Conservation (phyloP, 2,329 filamentous ascomycete genomes). For the Fulvia fulva region DNA sequence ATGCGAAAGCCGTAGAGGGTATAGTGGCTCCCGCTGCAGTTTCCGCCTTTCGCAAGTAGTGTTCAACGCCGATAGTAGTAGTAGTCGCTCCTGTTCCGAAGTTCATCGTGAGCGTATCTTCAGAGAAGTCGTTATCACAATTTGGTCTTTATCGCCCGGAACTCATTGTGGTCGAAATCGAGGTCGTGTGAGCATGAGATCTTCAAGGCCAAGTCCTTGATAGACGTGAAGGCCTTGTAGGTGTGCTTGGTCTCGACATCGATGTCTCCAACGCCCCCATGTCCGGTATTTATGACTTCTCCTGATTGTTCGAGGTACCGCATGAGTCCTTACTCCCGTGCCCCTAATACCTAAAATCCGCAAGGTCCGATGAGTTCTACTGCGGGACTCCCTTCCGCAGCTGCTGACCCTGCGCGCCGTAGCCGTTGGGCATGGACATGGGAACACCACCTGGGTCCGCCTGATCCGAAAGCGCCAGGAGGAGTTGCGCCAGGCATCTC, state of each 20-base stretch:
- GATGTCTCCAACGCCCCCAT: too few species aligned
- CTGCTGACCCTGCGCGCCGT: slow-evolving; percentile 13
- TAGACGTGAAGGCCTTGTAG: too few species aligned
- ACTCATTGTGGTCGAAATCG: too few species aligned
- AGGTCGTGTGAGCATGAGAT: too few species aligned
- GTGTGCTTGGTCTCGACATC: too few species aligned
- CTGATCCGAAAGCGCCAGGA: slow-evolving; percentile 87
- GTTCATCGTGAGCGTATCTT: not conserved
- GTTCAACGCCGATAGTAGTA: not conserved
- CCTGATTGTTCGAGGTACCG: too few species aligned
- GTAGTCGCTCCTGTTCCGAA: not conserved
- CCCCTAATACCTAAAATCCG: not conserved
- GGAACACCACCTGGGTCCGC: slow-evolving; percentile 27
- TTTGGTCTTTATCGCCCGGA: too few species aligned
- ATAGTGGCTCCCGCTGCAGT: not conserved
- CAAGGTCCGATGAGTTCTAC: not conserved
- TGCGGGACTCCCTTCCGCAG: not conserved
- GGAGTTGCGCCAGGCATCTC: slow-evolving; percentile 90
- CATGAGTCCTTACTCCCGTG: too few species aligned
- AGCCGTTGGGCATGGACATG: slow-evolving; percentile 16
- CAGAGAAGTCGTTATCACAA: not conserved
- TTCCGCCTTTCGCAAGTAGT: not conserved
- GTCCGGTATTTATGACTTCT: too few species aligned
- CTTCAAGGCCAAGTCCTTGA: too few species aligned
- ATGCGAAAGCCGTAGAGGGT: not conserved